Evolutionary conservation across 768 basidiomycete species (phyloP).

Genomic region (Termitomyces heimii): DNA sequence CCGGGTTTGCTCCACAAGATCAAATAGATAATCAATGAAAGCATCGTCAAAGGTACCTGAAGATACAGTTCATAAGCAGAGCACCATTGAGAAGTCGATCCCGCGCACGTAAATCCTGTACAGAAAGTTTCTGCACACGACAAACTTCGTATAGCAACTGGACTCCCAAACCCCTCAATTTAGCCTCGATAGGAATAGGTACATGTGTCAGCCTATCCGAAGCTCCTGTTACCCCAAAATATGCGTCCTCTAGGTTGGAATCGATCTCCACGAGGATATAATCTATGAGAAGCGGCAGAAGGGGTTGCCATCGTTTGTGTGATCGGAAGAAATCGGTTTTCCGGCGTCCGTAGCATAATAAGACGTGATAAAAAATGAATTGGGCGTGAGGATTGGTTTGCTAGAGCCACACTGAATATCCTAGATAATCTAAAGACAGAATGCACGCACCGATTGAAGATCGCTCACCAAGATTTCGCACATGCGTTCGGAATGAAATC

Average conservation of each 20-base stretch:
- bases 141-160: slow-evolving; percentile 89
- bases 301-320: slow-evolving; percentile 76
- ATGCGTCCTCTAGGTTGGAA: slow-evolving; percentile 60
- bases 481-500: slow-evolving; percentile 91
- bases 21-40: slow-evolving; percentile 88
- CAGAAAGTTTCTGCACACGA: slow-evolving; percentile 77
- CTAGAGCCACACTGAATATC: slow-evolving; percentile 27
- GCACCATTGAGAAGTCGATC: not conserved
- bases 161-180: slow-evolving; percentile 66
- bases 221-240: slow-evolving; percentile 37
- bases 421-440: slow-evolving; percentile 7
- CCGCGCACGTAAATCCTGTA: slow-evolving; percentile 71
- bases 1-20: slow-evolving; percentile 89
- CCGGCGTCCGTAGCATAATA: slow-evolving; percentile 71
- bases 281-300: slow-evolving; percentile 82
- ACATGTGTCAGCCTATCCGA: slow-evolving; percentile 31
- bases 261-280: slow-evolving; percentile 80
- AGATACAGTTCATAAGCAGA: not conserved
- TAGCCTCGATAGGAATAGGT: slow-evolving; percentile 77
- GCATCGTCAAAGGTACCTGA: slow-evolving; percentile 73
- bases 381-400: slow-evolving; percentile 83
- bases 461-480: slow-evolving; percentile 72
- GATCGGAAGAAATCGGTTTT: slow-evolving; percentile 68
- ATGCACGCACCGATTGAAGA: slow-evolving; percentile 50
- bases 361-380: slow-evolving; percentile 70